Evolutionary conservation across 768 basidiomycete species (phyloP), one percentile per base, ranked within the genome.

Genomic region (Tephrocybe sp.): DNA sequence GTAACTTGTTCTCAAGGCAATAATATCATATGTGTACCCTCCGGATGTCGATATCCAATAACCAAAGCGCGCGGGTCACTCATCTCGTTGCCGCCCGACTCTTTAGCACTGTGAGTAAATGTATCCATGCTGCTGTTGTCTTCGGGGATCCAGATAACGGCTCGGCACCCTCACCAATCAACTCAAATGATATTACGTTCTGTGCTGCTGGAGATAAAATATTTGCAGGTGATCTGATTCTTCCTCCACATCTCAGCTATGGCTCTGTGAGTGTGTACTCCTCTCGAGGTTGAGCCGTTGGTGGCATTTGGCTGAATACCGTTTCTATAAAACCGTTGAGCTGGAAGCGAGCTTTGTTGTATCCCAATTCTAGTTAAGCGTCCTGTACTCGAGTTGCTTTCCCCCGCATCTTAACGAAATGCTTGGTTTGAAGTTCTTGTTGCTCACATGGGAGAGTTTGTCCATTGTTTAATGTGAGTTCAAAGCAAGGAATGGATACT

Each of bases 71-170:
- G 7, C 72, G 74, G 50, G 65, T 75, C 1, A 68, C 69, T 3
- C 73, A 74, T 46, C 64, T 69, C 9, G 69, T 73, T 14, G 72
- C 70, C 17, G 57, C 58, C 8, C 50, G 59, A 50, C 64, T 75
- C 24, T 70, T 73, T 3, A 40, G 68, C 9, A 24, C 58, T 12
- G 50, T 54, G 14, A 60, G 54, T 20, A 42, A 36, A 45, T 60
- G 62, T n/a, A 55, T 64, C 53, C 55, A 50, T 24, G 62, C 59
- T 24, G 61, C 37, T 15, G 59, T 64, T 21, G 61, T 62, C 8
- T 64, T 64, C 23, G 62, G 62, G 17, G 62, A 64, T 51, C 62
- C 61, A 3, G 58, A 64, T 17, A 57, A 62, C 18, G 55, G 57
- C 5, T 58, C 62, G 34, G 50, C 55, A 6, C 60, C 62, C 9